phyloP scores from a whole-genome alignment of 257 asterid species.

The Avicennia marina region DNA sequence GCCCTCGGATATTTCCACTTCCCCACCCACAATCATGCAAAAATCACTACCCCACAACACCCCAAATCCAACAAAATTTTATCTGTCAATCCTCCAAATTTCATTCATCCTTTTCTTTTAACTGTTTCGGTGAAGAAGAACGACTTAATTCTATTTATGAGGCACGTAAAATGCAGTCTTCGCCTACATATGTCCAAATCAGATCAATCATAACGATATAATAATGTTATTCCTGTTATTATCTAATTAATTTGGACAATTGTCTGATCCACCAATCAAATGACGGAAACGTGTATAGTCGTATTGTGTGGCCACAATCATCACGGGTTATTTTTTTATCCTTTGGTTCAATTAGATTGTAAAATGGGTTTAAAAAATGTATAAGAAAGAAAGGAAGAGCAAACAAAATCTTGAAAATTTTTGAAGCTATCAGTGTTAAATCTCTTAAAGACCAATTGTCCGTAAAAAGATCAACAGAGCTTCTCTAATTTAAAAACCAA shows the following conservation, averaged over 20 bases:
- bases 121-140: not conserved
- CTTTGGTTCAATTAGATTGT: too few relatives aligned
- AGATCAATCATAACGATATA: too few relatives aligned
- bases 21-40: conserved; percentile 34
- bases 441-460: too few relatives aligned
- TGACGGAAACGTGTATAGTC: not conserved
- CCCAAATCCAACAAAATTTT: conserved; percentile 18
- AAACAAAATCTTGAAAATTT: not conserved
- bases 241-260: not conserved
- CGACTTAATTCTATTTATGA: not conserved
- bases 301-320: not conserved
- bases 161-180: not conserved
- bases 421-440: not conserved
- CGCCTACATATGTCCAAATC: too few relatives aligned
- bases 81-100: not conserved
- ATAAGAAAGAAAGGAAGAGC: not conserved
- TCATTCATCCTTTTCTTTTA: not conserved
- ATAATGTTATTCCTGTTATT: too few relatives aligned
- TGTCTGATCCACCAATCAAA: not conserved
- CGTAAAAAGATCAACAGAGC: not conserved
- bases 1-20: conserved; percentile 33
- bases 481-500: not conserved
- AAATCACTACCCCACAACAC: conserved; percentile 34
- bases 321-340: too few relatives aligned
- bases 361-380: too few relatives aligned